These are phyloP conservation scores for Lodderomyces parapsilosis DNA, from an alignment of 1,139 yeast genomes.

Conservation along the genomic window DNA sequence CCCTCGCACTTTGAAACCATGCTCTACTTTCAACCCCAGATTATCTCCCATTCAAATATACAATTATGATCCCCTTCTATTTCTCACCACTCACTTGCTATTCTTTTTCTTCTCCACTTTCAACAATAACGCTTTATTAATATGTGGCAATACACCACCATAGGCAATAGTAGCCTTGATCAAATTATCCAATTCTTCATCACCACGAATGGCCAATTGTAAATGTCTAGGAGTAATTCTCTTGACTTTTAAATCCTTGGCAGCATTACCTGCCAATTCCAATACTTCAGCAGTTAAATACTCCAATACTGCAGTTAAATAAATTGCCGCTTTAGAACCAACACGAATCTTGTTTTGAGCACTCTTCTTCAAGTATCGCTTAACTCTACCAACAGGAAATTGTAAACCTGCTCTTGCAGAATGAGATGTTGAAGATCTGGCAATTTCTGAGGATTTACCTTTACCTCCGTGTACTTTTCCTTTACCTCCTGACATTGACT, in stretches of 20 bases:
- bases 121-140: slow-evolving; percentile 87
- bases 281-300: slow-evolving; percentile 97
- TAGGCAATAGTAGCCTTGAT: slow-evolving; percentile 97
- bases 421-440: slow-evolving; percentile 74
- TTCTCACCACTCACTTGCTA: slow-evolving; percentile 20
- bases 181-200: slow-evolving; percentile 94
- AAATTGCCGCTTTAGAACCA: slow-evolving; percentile 96
- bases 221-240: slow-evolving; percentile 99
- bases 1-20: too few species aligned
- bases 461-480: slow-evolving; percentile 98
- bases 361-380: slow-evolving; percentile 87
- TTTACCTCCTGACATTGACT: slow-evolving; percentile 66
- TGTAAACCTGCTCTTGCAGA: slow-evolving; percentile 97
- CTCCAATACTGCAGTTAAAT: slow-evolving; percentile 94
- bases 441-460: slow-evolving; percentile 79
- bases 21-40: too few species aligned
- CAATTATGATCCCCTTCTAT: too few species aligned
- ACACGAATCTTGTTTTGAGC: slow-evolving; percentile 95
- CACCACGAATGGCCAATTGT: slow-evolving; percentile 98
- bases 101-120: slow-evolving; percentile 90
- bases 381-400: slow-evolving; percentile 98
- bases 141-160: slow-evolving; percentile 98
- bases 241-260: slow-evolving; percentile 96
- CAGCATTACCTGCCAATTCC: slow-evolving; percentile 99
- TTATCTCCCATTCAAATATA: too few species aligned